These are phyloP conservation scores for Pichia gijzeniarum DNA, from an alignment of 805 yeast genomes.

Conservation along the genomic window DNA sequence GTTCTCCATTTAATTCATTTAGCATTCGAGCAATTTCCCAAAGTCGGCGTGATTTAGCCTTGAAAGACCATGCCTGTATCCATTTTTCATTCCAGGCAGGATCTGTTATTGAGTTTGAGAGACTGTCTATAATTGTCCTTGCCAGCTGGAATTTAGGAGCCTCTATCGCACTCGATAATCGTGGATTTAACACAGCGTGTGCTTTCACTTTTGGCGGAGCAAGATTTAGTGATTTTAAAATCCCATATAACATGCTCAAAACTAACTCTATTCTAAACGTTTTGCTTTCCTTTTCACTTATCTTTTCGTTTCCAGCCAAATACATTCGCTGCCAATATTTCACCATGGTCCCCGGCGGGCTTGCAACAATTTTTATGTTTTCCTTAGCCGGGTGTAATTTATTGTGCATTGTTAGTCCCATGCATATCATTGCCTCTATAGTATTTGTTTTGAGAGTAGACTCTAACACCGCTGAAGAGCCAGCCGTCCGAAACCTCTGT, in stretches of 20 bases:
- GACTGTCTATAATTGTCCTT: neutral
- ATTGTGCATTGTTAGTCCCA: slow-evolving; percentile 13
- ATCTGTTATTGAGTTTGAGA: slow-evolving; percentile 1
- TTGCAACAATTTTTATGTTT: slow-evolving; percentile 2
- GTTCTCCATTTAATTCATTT: slow-evolving; percentile 16
- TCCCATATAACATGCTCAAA: slow-evolving; percentile 2
- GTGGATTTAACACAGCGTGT: neutral
- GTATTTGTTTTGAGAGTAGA: slow-evolving; percentile 47
- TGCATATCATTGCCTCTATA: slow-evolving; percentile 42
- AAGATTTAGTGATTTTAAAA: neutral
- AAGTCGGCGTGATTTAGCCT: slow-evolving; percentile 19
- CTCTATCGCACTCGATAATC: no score
- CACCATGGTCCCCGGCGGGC: slow-evolving; percentile 23
- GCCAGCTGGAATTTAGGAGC: neutral
- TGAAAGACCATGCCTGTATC: slow-evolving; percentile 12
- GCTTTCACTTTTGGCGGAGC: neutral
- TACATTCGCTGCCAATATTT: slow-evolving; percentile 23
- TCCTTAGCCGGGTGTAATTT: neutral
- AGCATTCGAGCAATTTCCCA: slow-evolving; percentile 23
- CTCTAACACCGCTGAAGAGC: slow-evolving; percentile 42
- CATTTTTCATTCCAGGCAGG: slow-evolving; percentile 1
- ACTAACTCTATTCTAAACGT: slow-evolving; percentile 10
- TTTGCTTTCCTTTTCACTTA: slow-evolving; percentile 4
- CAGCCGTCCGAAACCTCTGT: slow-evolving; percentile 47
- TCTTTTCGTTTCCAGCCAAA: neutral